phyloP scores from a whole-genome alignment of 2,329 filamentous ascomycete species.

The Colletotrichum gloeosporioides region DNA sequence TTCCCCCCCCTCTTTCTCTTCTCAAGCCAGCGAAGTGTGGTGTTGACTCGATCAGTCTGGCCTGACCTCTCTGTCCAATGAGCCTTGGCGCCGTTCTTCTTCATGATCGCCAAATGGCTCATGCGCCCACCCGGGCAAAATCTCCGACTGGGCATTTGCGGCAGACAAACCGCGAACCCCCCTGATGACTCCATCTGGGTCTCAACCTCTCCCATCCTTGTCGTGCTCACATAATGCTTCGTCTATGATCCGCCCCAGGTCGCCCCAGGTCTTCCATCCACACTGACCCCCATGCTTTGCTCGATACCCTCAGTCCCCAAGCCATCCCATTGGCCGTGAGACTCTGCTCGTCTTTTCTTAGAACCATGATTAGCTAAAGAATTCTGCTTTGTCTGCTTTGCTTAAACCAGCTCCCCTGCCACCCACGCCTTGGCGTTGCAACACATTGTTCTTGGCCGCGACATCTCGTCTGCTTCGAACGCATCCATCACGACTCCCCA shows the following conservation, averaged over 20 bases:
- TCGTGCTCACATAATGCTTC: not conserved
- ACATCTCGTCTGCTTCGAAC: conserved; percentile 13
- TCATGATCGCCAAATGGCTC: not conserved
- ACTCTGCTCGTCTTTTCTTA: not conserved
- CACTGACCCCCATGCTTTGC: conserved; percentile 6
- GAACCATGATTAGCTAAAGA: not conserved
- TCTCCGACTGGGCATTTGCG: not conserved
- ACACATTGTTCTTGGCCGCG: conserved; percentile 7
- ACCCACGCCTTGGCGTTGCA: conserved; percentile 6
- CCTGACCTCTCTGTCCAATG: not conserved
- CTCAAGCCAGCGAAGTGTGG: not conserved
- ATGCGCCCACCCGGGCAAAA: not conserved
- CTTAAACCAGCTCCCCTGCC: not conserved
- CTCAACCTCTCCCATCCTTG: not conserved
- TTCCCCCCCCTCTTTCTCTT: not conserved
- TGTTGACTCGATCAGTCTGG: not conserved
- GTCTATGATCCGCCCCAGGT: not conserved
- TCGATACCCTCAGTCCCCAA: not conserved
- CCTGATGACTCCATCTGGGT: not conserved
- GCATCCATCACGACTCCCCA: conserved; percentile 7
- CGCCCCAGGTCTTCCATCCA: not conserved
- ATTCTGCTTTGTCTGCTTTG: not conserved
- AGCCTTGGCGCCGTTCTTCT: not conserved
- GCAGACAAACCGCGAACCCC: not conserved
- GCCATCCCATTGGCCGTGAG: not conserved